These are phyloP conservation scores for Sporothrix luriei DNA, from an alignment of 2,329 filamentous ascomycete species.

Conservation along the genomic window DNA sequence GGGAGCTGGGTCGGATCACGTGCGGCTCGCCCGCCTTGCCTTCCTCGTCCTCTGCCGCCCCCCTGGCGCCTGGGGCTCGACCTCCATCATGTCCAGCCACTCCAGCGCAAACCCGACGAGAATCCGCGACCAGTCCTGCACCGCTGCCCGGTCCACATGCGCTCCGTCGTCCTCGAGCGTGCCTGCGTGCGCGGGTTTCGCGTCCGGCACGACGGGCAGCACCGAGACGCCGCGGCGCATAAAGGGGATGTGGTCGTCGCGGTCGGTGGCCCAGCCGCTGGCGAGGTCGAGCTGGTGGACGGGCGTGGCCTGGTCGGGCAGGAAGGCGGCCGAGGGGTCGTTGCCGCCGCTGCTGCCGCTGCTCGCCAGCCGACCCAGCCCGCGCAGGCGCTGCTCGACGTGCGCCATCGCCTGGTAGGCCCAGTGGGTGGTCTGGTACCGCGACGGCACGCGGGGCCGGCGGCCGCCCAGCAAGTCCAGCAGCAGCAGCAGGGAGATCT, in stretches of 20 bases:
- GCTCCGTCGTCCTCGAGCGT: conserved; percentile 69
- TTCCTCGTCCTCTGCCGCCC: not conserved
- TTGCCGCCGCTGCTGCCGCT: conserved; percentile 48
- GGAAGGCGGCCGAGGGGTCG: conserved; percentile 5
- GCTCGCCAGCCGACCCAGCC: conserved; percentile 52
- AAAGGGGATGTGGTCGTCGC: conserved; percentile 80
- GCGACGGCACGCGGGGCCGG: conserved; percentile 68
- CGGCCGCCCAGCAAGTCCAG: conserved; percentile 62
- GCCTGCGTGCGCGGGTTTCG: conserved; percentile 75
- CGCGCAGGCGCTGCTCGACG: conserved; percentile 66
- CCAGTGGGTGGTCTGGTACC: conserved; percentile 80
- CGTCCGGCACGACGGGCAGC: conserved; percentile 72
- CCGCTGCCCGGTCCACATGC: conserved; percentile 69
- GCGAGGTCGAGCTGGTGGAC: conserved; percentile 41
- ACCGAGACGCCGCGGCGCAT: conserved; percentile 73
- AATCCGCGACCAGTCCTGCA: conserved; percentile 76
- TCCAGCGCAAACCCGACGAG: conserved; percentile 74
- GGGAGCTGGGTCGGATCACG: not conserved
- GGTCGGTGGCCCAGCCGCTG: conserved; percentile 53
- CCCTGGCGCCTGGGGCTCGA: conserved; percentile 38
- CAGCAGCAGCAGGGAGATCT: conserved; percentile 82
- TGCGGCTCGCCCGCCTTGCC: no score
- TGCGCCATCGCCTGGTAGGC: conserved; percentile 69
- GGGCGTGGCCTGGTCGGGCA: conserved; percentile 28
- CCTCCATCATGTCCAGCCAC: conserved; percentile 70